Evolutionary conservation across 805 yeast genomes (phyloP).

Genomic region (Pichia nanzhaoensis): DNA sequence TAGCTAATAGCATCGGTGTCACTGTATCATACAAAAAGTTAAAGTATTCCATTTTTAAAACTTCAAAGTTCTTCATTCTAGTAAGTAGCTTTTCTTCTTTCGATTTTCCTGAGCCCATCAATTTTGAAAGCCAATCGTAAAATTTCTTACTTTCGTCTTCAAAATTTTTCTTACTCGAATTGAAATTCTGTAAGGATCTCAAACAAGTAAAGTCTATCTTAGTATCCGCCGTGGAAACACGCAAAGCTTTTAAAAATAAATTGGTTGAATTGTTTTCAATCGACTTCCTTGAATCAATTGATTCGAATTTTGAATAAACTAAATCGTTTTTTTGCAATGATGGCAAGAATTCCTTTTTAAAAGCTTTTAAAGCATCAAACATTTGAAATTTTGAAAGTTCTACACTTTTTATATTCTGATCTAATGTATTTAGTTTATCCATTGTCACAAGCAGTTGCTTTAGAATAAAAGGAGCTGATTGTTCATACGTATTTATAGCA

Average conservation of each 20-base stretch:
- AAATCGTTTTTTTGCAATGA: constrained; percentile 2
- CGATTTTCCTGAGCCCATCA: constrained; percentile 29
- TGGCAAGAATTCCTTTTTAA: constrained; percentile 9
- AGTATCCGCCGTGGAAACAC: constrained; percentile 4
- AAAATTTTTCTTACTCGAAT: constrained; percentile 22
- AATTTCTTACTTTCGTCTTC: constrained; percentile 33
- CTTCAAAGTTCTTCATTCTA: constrained; percentile 27
- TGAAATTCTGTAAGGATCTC: constrained; percentile 5
- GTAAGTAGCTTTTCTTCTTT: constrained; percentile 29
- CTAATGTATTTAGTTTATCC: constrained; percentile 17
- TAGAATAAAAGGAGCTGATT: constrained; percentile 18
- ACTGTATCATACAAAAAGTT: constrained; percentile 25
- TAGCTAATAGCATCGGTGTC: constrained; percentile 14
- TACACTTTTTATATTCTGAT: constrained; percentile 18
- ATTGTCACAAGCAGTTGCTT: constrained; percentile 14
- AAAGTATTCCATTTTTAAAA: constrained; percentile 28
- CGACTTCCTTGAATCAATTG: neutral
- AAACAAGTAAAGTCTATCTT: constrained; percentile 4
- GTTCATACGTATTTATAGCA: constrained; percentile 24
- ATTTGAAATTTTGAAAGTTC: constrained; percentile 6
- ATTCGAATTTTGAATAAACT: constrained; percentile 2
- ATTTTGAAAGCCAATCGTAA: constrained; percentile 32
- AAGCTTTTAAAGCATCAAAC: constrained; percentile 8
- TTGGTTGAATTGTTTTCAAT: neutral
- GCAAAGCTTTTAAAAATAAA: constrained; percentile 5